These are phyloP conservation scores for Peterozyma xylosa DNA, from an alignment of 805 yeast species.

Conservation along the genomic window DNA sequence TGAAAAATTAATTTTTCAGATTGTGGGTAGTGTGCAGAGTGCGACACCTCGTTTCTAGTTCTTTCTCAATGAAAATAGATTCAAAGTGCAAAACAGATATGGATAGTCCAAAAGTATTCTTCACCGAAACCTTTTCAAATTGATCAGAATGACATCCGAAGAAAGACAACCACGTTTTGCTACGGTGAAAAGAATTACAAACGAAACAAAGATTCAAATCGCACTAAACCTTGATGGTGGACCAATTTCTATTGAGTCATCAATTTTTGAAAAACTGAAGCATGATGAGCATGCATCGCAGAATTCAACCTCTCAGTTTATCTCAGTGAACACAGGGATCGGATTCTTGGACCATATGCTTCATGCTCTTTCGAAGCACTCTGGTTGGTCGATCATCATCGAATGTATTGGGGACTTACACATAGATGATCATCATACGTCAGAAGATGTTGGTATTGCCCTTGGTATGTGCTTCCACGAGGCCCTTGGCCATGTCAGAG, in stretches of 20 bases:
- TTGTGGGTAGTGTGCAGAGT: no score
- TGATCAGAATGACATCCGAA: not conserved
- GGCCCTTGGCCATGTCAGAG: conserved; percentile 84
- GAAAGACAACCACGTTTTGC: conserved; percentile 1
- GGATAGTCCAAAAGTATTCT: no score
- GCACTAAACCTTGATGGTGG: conserved; percentile 87
- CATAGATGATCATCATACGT: conserved; percentile 95
- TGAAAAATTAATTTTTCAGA: no score
- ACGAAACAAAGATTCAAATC: conserved; percentile 89
- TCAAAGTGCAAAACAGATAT: no score
- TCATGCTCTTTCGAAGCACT: conserved; percentile 93
- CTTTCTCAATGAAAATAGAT: no score
- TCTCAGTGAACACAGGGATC: conserved; percentile 81
- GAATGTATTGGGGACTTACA: conserved; percentile 93
- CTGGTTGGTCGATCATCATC: conserved; percentile 89
- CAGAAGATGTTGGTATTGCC: conserved; percentile 93
- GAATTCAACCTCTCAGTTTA: conserved; percentile 60
- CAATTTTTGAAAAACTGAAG: conserved; percentile 37
- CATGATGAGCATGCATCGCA: conserved; percentile 58
- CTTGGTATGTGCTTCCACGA: conserved; percentile 83
- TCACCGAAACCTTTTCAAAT: no score
- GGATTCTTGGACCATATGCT: conserved; percentile 97
- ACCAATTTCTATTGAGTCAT: conserved; percentile 49
- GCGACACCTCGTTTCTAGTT: no score
- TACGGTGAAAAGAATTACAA: conserved; percentile 53